Conservation (phyloP, 2,329 filamentous ascomycete species). For the Orbilia javanica region DNA sequence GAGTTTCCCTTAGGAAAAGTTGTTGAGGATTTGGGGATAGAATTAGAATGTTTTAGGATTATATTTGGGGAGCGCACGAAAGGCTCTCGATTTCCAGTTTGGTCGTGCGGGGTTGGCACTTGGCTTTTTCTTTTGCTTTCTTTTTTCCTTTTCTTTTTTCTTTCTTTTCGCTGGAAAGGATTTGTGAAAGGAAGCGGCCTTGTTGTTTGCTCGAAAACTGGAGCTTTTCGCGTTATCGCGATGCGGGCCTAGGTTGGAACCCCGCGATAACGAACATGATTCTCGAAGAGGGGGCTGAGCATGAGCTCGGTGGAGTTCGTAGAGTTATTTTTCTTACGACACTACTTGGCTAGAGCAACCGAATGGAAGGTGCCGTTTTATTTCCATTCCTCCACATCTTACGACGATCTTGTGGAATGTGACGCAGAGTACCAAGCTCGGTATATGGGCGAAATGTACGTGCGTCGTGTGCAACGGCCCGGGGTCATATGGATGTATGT, state of each 20-base stretch:
- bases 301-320: conserved; percentile 11
- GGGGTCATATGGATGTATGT: not conserved
- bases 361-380: conserved; percentile 8
- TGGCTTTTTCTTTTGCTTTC: too few relatives aligned
- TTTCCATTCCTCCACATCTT: not conserved
- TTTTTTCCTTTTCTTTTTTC: too few relatives aligned
- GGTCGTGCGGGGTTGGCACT: not conserved
- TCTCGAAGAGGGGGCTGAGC: conserved; percentile 16
- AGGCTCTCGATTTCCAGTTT: not conserved
- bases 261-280: not conserved
- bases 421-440: not conserved
- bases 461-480: not conserved
- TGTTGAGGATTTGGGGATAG: not conserved
- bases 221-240: conserved; percentile 6
- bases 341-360: conserved; percentile 1
- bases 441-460: not conserved
- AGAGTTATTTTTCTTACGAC: not conserved
- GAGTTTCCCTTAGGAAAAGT: not conserved
- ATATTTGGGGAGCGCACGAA: not conserved
- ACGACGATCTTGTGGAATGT: not conserved
- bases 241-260: too few relatives aligned
- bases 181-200: too few relatives aligned
- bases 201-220: not conserved
- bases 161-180: too few relatives aligned
- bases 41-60: not conserved